Conservation (phyloP, 352 stramenopile genomes). For the Phytopythium vexans region DNA sequence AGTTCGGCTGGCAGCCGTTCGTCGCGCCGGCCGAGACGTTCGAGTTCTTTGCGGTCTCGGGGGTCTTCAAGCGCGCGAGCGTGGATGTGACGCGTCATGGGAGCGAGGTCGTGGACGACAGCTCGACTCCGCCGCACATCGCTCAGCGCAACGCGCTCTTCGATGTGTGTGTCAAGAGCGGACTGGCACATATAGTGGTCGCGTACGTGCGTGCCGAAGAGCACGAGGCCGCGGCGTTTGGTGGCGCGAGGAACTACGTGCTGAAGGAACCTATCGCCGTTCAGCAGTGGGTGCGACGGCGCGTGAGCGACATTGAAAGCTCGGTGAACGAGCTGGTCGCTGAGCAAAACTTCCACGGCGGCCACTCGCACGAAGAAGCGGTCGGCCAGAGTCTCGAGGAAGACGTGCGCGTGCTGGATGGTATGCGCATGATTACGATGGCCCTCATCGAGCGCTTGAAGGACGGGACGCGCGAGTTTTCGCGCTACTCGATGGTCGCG, state of each 20-base stretch:
- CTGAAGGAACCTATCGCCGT: slow-evolving; percentile 79
- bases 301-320: slow-evolving; percentile 53
- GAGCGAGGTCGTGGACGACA: slow-evolving; percentile 14
- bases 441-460: slow-evolving; percentile 64
- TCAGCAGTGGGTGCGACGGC: slow-evolving; percentile 68
- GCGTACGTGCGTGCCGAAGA: slow-evolving; percentile 61
- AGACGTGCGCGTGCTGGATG: slow-evolving; percentile 59
- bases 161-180: slow-evolving; percentile 66
- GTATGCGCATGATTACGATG: slow-evolving; percentile 62
- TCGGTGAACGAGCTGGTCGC: slow-evolving; percentile 47
- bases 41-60: slow-evolving; percentile 81
- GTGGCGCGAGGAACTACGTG: slow-evolving; percentile 52
- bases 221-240: slow-evolving; percentile 11
- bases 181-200: slow-evolving; percentile 68
- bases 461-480: slow-evolving; percentile 42
- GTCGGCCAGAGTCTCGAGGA: slow-evolving; percentile 37
- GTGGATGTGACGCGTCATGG: slow-evolving; percentile 43
- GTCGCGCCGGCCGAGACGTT: slow-evolving; percentile 80
- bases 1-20: slow-evolving; percentile 77
- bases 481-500: slow-evolving; percentile 17
- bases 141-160: slow-evolving; percentile 76
- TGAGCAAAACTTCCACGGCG: slow-evolving; percentile 39
- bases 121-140: slow-evolving; percentile 23
- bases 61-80: slow-evolving; percentile 62
- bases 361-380: slow-evolving; percentile 21